Percentiles rank a stretch among this genome's conserved stretches.
Evolutionary conservation across 129 eudicot species (phyloP).

Genomic region (Centaurea solstitialis): DNA sequence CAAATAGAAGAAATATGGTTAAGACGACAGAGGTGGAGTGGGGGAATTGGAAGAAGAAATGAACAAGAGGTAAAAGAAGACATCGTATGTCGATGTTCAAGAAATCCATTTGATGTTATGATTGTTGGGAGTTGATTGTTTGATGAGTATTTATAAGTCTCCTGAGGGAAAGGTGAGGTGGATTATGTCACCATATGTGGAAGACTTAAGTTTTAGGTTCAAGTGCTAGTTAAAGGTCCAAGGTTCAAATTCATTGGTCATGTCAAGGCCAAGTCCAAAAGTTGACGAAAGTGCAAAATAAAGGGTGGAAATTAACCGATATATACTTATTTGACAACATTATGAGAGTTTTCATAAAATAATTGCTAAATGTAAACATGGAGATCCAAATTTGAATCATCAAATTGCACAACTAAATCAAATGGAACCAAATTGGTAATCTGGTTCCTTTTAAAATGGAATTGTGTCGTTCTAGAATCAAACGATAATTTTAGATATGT

Average conservation of each 20-base stretch:
- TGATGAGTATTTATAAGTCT: neutral
- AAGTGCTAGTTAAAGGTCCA: neutral
- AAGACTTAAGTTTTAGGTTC: too few relatives aligned
- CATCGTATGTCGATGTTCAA: neutral
- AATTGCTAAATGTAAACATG: too few relatives aligned
- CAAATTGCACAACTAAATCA: too few relatives aligned
- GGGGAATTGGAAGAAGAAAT: neutral
- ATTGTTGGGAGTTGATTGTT: neutral
- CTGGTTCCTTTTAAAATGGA: too few relatives aligned
- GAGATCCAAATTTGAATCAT: too few relatives aligned
- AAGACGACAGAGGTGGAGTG: slow-evolving; percentile 2
- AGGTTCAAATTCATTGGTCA: neutral
- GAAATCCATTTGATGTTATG: neutral
- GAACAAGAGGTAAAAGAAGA: slow-evolving; percentile 16
- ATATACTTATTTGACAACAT: neutral
- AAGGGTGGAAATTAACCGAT: neutral
- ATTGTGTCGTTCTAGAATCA: too few relatives aligned
- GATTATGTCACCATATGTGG: neutral
- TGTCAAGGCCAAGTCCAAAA: neutral
- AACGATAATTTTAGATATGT: too few relatives aligned
- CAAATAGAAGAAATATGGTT: slow-evolving; percentile 12
- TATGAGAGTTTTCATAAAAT: neutral
- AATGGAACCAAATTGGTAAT: too few relatives aligned
- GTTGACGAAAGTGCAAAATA: neutral
- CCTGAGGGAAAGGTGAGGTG: neutral